These are phyloP conservation scores for Chaetomium strumarium DNA, from an alignment of 2,329 filamentous ascomycete genomes.

Conservation along the genomic window DNA sequence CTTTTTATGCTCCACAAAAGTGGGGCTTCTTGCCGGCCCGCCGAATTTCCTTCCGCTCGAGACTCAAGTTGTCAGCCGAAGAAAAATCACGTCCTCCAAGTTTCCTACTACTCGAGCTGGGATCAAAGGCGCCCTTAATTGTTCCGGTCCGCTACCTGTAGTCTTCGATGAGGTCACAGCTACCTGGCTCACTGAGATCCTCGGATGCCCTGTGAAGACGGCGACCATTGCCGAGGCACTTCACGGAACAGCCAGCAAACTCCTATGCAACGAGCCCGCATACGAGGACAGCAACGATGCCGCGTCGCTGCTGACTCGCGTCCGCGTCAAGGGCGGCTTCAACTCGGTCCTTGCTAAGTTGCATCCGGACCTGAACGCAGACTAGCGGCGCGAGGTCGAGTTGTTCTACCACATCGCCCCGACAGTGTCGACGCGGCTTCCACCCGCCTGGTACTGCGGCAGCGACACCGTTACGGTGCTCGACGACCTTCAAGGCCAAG, in stretches of 20 bases:
- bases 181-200: slow-evolving; percentile 22
- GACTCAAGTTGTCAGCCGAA: not conserved
- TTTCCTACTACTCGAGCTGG: slow-evolving; percentile 1
- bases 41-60: too few species aligned
- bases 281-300: slow-evolving; percentile 40
- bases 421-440: slow-evolving; percentile 22
- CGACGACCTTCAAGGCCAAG: slow-evolving; percentile 59
- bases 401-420: slow-evolving; percentile 22
- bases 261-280: slow-evolving; percentile 50
- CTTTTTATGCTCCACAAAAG: too few species aligned
- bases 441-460: slow-evolving; percentile 17
- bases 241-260: slow-evolving; percentile 20
- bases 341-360: slow-evolving; percentile 42
- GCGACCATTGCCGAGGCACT: slow-evolving; percentile 17
- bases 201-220: slow-evolving; percentile 15
- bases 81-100: not conserved
- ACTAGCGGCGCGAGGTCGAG: slow-evolving; percentile 26
- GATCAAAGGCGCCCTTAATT: slow-evolving; percentile 15
- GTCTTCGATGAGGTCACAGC: slow-evolving; percentile 19
- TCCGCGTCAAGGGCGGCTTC: slow-evolving; percentile 51
- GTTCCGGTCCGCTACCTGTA: slow-evolving; percentile 18
- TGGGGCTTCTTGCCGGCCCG: too few species aligned
- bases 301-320: slow-evolving; percentile 6
- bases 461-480: slow-evolving; percentile 43
- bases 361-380: slow-evolving; percentile 20